Evolutionary conservation across 345 rosid genomes (phyloP).

Genomic region (Triadica sebifera): DNA sequence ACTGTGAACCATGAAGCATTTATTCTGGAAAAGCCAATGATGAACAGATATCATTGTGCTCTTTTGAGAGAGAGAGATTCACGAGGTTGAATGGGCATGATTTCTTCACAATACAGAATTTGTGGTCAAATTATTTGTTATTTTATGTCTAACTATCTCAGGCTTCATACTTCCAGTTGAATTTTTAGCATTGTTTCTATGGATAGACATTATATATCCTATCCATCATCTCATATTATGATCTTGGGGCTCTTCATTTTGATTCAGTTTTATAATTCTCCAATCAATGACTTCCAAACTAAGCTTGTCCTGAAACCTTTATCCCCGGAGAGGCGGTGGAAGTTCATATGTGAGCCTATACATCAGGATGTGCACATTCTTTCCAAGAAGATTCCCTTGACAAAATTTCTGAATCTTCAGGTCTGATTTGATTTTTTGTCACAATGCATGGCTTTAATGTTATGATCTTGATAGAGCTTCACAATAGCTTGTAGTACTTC

Average conservation of each 20-base stretch:
- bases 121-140: no score
- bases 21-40: no score
- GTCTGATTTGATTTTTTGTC: slow-evolving; percentile 32
- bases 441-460: neutral
- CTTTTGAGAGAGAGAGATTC: no score
- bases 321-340: slow-evolving; percentile 71
- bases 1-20: no score
- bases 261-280: slow-evolving; percentile 75
- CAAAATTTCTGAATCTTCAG: slow-evolving; percentile 80
- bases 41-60: no score
- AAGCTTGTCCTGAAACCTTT: slow-evolving; percentile 87
- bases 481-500: neutral
- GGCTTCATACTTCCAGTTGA: no score
- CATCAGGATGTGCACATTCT: slow-evolving; percentile 63
- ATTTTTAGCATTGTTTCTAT: no score
- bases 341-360: slow-evolving; percentile 69
- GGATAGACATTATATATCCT: no score
- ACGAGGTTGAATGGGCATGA: no score
- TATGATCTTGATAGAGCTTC: neutral
- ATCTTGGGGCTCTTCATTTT: slow-evolving; percentile 18
- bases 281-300: slow-evolving; percentile 70
- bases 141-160: no score
- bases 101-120: no score
- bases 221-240: slow-evolving; percentile 7
- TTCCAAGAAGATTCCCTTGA: slow-evolving; percentile 83